Evolutionary conservation across 495 filamentous ascomycete genomes (phyloP).

Genomic region (Penicillium crystallinum): DNA sequence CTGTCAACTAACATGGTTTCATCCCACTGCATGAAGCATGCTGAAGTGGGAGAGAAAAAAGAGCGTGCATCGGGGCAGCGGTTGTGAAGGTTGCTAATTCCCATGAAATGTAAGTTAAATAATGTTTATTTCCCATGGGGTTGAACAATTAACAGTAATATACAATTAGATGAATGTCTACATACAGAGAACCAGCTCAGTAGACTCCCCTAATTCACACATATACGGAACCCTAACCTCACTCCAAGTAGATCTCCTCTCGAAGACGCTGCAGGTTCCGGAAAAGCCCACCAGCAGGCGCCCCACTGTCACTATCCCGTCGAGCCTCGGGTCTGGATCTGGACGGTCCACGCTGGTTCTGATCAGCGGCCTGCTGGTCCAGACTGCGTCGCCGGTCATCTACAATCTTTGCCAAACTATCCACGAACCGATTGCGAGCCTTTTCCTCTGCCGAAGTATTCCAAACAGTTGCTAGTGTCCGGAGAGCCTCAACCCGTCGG

Average conservation of each 20-base stretch:
- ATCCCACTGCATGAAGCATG: no score
- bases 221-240: constrained; percentile 4
- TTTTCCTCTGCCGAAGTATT: constrained; percentile 91
- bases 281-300: constrained; percentile 68
- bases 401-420: constrained; percentile 60
- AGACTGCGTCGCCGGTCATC: constrained; percentile 51
- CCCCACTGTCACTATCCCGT: constrained; percentile 39
- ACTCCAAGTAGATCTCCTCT: constrained; percentile 62
- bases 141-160: no score
- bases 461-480: constrained; percentile 73
- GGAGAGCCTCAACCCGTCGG: constrained; percentile 64
- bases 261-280: constrained; percentile 74
- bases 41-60: no score
- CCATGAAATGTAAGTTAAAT: no score
- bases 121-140: no score
- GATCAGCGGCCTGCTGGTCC: constrained; percentile 47
- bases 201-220: not conserved
- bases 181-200: constrained; percentile 3
- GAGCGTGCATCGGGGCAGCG: no score
- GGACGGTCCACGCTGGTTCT: constrained; percentile 16
- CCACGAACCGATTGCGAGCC: constrained; percentile 74
- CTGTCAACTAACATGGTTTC: no score
- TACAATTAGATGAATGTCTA: not conserved
- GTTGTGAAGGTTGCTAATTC: no score
- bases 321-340: constrained; percentile 23